Evolutionary conservation across 768 basidiomycete species (phyloP), one percentile per base, ranked within the genome.

Genomic region (Phylloporus sp.): DNA sequence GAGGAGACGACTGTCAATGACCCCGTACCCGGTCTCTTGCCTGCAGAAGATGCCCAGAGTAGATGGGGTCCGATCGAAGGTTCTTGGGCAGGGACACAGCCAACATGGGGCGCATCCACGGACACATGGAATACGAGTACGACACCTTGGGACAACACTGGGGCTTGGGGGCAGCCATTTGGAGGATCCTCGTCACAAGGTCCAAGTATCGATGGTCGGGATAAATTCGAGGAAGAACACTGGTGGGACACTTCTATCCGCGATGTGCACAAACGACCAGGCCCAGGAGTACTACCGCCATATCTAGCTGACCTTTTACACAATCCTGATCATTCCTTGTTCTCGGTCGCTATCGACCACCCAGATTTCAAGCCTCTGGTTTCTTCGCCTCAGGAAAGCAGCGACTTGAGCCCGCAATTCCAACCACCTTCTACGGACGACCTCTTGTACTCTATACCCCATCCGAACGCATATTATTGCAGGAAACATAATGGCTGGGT

Each of bases 401-500:
- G 47, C 47, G 52, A 63, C 36, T 20, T 18, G 35, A 13, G n/a
- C 4, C 47, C 54, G n/a, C 40, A 59, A 26, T 59, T 60, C 44
- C 55, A 53, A 8, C 63, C 73, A 10, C 85, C 85, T 1, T 74
- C 81, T n/a, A 72, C 76, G 51, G 80, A 82, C 31, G 86, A 90
- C 58, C 72, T 85, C 6, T 78, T 76, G n/a, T 79, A 76, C 15
- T 77, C 88, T 27, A 75, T 88, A 27, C 90, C 91, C 12, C 89
- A 93, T 63, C 84, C 90, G 5, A 81, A 88, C 58, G 88, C 87
- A 13, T 88, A 88, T 64, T 93, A 87, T 63, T 92, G 89, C 62
- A 80, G 82, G 22, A 84, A 81, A 63, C 86, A 91, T 50, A 88
- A 91, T 58, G 85, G 85, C 6, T 93, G 90, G 90, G 80, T 90